These are phyloP conservation scores for Schizosaccharomyces versatilis DNA, from an alignment of 1,139 yeast species.

Conservation along the genomic window DNA sequence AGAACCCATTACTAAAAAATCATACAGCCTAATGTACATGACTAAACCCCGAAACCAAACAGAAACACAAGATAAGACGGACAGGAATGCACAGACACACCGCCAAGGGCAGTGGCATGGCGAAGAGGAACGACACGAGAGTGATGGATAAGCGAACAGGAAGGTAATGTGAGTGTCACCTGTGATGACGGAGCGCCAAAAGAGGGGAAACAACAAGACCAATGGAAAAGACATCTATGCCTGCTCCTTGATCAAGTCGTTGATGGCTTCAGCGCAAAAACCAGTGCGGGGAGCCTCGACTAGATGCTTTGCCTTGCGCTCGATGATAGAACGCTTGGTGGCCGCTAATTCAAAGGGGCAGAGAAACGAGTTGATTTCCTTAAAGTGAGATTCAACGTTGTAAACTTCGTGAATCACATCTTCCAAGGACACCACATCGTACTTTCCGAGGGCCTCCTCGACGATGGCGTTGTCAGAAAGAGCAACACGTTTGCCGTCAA, in stretches of 20 bases:
- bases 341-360: slow-evolving; percentile 99
- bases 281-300: slow-evolving; percentile 99
- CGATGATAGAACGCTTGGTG: slow-evolving; percentile 99
- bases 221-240: slow-evolving; percentile 28
- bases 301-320: slow-evolving; percentile 93
- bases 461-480: slow-evolving; percentile 83
- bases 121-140: too few relatives aligned
- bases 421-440: slow-evolving; percentile 89
- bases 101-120: too few relatives aligned
- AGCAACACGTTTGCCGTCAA: slow-evolving; percentile 95
- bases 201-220: background rate
- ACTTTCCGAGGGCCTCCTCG: slow-evolving; percentile 85
- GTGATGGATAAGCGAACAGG: too few relatives aligned
- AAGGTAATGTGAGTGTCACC: too few relatives aligned
- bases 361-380: slow-evolving; percentile 98
- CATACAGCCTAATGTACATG: too few relatives aligned
- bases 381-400: slow-evolving; percentile 96
- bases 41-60: too few relatives aligned
- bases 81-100: too few relatives aligned
- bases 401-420: slow-evolving; percentile 96
- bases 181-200: too few relatives aligned
- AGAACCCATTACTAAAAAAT: too few relatives aligned
- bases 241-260: slow-evolving; percentile 93
- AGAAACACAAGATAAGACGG: too few relatives aligned
- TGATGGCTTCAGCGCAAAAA: slow-evolving; percentile 97